phyloP scores from a whole-genome alignment of 352 stramenopile genomes.

The Globisporangium abappressorium region DNA sequence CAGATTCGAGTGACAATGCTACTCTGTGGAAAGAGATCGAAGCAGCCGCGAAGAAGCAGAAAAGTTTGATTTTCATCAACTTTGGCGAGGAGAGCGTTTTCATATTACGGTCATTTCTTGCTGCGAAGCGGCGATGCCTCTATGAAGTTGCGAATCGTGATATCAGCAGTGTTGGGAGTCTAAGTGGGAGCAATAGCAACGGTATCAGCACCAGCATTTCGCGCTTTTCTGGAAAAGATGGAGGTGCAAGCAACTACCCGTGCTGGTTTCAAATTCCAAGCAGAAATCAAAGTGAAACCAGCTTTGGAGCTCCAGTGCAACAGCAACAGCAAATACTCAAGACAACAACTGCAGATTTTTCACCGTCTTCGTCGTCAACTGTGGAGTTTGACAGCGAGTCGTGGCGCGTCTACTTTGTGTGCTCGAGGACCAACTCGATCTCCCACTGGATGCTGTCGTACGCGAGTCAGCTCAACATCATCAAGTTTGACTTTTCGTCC shows the following conservation, averaged over 20 bases:
- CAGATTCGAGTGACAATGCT: conserved; percentile 14
- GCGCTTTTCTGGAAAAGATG: neutral
- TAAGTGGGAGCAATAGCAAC: conserved; percentile 16
- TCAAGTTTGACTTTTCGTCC: conserved; percentile 43
- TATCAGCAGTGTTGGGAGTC: conserved; percentile 20
- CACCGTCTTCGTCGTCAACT: neutral
- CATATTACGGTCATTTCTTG: conserved; percentile 37
- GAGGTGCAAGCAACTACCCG: neutral
- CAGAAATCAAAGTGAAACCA: neutral
- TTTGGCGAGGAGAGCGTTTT: conserved; percentile 28
- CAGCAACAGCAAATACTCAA: no score
- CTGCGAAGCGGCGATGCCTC: conserved; percentile 39
- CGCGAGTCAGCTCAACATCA: conserved; percentile 36
- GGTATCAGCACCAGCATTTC: neutral
- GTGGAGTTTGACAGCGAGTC: conserved; percentile 45
- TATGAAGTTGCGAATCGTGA: conserved; percentile 54
- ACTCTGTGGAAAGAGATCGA: conserved; percentile 45
- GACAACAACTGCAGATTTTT: neutral
- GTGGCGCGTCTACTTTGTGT: conserved; percentile 50
- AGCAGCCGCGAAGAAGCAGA: conserved; percentile 35
- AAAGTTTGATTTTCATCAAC: conserved; percentile 38
- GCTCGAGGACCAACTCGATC: conserved; percentile 25
- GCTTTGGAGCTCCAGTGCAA: no score
- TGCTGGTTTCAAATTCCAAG: conserved; percentile 17
- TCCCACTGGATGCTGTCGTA: conserved; percentile 41